phyloP scores from a whole-genome alignment of 495 filamentous ascomycete species.

The Neurospora terricola region DNA sequence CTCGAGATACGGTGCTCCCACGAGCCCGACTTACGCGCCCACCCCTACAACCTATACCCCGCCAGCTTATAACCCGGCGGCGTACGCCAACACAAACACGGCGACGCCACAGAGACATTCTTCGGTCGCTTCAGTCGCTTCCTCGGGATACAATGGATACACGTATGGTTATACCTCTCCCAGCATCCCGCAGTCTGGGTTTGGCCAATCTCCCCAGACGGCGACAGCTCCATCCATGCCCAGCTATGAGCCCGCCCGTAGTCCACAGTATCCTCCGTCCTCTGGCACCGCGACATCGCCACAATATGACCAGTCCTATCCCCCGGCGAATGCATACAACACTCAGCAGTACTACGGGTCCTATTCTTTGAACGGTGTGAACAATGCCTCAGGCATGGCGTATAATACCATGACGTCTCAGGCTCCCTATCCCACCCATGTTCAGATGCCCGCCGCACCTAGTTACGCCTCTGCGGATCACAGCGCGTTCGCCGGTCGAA shows the following conservation, averaged over 20 bases:
- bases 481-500: constrained; percentile 29
- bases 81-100: constrained; percentile 30
- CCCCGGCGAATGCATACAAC: constrained; percentile 8
- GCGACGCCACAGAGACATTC: constrained; percentile 34
- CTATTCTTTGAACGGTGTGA: constrained; percentile 23
- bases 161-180: constrained; percentile 29
- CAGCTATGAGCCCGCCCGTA: constrained; percentile 27
- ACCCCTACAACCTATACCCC: constrained; percentile 28
- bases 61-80: constrained; percentile 40
- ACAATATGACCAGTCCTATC: constrained; percentile 20
- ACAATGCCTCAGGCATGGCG: constrained; percentile 10
- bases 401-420: constrained; percentile 28
- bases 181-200: constrained; percentile 21
- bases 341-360: constrained; percentile 17
- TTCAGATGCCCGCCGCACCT: constrained; percentile 38
- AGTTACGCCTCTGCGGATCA: constrained; percentile 33
- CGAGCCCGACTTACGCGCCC: constrained; percentile 22
- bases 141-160: constrained; percentile 29
- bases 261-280: constrained; percentile 22
- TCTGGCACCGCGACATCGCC: constrained; percentile 10
- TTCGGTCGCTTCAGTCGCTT: constrained; percentile 19
- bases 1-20: constrained; percentile 21
- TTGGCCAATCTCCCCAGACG: constrained; percentile 19
- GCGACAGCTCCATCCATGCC: constrained; percentile 21
- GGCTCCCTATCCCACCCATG: constrained; percentile 35